Conservation (phyloP, 176 grass and related monocot species). For the Eleusine indica region DNA sequence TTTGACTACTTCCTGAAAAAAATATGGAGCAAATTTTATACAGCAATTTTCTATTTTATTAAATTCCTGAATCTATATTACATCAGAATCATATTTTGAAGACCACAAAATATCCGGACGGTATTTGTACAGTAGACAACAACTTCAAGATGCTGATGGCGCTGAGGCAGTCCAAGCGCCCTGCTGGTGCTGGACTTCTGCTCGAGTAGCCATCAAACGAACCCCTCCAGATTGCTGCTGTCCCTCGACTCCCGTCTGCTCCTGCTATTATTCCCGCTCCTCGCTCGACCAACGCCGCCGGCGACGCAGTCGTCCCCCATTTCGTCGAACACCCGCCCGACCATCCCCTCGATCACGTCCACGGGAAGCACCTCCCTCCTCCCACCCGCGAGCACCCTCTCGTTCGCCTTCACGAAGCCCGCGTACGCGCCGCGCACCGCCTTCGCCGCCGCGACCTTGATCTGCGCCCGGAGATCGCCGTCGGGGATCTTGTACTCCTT, state of each 20-base stretch:
- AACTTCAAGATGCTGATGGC: no score
- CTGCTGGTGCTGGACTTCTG: no score
- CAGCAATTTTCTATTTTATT: not conserved
- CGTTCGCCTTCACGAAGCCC: slow-evolving; percentile 56
- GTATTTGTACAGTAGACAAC: not conserved
- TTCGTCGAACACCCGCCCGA: slow-evolving; percentile 50
- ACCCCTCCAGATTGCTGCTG: slow-evolving; percentile 33
- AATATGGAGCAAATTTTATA: not conserved
- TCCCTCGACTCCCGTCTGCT: slow-evolving; percentile 10
- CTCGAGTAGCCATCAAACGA: not conserved
- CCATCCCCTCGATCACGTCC: slow-evolving; percentile 47
- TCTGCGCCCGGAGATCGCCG: slow-evolving; percentile 60
- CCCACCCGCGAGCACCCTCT: slow-evolving; percentile 2
- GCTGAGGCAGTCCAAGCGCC: no score
- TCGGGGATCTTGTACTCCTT: slow-evolving; percentile 51
- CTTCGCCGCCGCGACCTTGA: slow-evolving; percentile 49
- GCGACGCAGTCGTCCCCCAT: slow-evolving; percentile 23
- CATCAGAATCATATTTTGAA: not conserved
- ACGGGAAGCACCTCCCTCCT: slow-evolving; percentile 38
- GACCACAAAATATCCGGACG: not conserved
- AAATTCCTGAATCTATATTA: not conserved
- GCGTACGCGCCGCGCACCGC: slow-evolving; percentile 58
- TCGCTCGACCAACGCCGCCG: slow-evolving; percentile 21
- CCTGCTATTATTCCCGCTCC: not conserved
- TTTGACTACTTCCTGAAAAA: not conserved